Evolutionary conservation across 2,329 filamentous ascomycete genomes (phyloP), one percentile per base, ranked within the genome.

Genomic region (Epichloe bromicola): DNA sequence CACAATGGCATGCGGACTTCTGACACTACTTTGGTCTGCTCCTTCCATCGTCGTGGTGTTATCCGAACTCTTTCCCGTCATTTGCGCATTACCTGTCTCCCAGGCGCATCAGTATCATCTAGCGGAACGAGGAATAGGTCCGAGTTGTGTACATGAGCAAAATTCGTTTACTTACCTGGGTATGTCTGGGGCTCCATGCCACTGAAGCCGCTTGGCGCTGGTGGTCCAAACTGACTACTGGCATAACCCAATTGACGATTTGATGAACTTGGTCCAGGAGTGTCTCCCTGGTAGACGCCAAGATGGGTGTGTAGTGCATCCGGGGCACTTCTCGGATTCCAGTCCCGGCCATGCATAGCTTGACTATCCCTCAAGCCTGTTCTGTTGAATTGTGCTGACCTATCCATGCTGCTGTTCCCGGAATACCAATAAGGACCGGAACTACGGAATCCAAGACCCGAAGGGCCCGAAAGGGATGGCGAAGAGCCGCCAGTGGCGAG

Each of bases 111-210:
- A 43, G 42, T 23, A 30, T 23, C 26, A 36, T 36, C 11, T 6
- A 12, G 19, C 12, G 15, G 36, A 17, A 37, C 14, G 26, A 7
- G 14, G n/a, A 20, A 12, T 2, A 14, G 10, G 19, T 4, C 23
- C 36, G 7, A 19, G n/a, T 5, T 6, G 6, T 48, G n/a, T 44
- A 33, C 15, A n/a, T 17, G 20, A 34, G 23, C 7, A 17, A 14
- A 15, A 42, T 8, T 7, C 8, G 2, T 26, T 3, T 43, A 61
- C 72, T 66, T 66, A 80, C 77, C 68, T 54, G 74, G 70, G 62
- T 78, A 81, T 20, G 70, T 67, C 59, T 67, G 68, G 34, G 72
- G 67, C 51, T 80, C 76, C 57, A 78, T 78, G 40, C 70, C 67
- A 8, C 71, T 62, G 53, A 69, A 68, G 48, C 68, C 65, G 30